Percentiles rank a stretch among this genome's conserved stretches.
phyloP scores from a whole-genome alignment of 495 filamentous ascomycete genomes.

The Talaromyces wortmannii region DNA sequence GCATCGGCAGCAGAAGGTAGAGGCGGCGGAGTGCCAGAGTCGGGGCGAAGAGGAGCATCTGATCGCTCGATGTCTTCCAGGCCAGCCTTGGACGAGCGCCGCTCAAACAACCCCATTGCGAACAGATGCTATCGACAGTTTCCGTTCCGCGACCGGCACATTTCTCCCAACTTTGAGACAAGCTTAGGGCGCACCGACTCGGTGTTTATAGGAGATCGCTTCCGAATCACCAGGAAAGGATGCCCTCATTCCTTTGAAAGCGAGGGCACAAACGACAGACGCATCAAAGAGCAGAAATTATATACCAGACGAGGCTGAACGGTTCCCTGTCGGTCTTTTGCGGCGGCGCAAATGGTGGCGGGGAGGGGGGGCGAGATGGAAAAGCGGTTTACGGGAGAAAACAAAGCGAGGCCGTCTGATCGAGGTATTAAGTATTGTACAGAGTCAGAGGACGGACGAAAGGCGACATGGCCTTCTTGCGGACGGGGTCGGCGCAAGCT shows the following conservation, averaged over 20 bases:
- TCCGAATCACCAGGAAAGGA: not conserved
- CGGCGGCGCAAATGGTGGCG: no score
- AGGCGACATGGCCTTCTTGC: no score
- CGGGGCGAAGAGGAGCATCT: not conserved
- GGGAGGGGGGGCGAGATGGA: no score
- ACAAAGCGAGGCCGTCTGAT: no score
- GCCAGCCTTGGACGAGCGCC: constrained; percentile 15
- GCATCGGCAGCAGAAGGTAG: not conserved
- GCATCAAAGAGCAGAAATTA: not conserved
- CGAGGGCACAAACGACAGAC: not conserved
- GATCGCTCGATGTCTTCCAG: constrained; percentile 5
- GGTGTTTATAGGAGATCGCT: not conserved
- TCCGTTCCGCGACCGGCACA: not conserved
- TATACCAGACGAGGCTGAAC: no score
- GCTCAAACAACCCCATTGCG: constrained; percentile 15
- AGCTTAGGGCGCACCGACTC: not conserved
- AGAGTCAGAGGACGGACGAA: no score
- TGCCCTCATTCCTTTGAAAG: constrained; percentile 2
- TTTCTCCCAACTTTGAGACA: not conserved
- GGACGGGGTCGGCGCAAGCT: no score
- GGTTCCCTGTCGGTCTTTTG: no score
- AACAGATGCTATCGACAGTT: constrained; percentile 1
- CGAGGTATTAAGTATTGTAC: no score
- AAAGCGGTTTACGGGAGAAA: no score
- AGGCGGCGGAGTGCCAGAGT: not conserved